These are phyloP conservation scores for Sporisorium sorghi DNA, from an alignment of 1,284 basidiomycete genomes.

Conservation along the genomic window DNA sequence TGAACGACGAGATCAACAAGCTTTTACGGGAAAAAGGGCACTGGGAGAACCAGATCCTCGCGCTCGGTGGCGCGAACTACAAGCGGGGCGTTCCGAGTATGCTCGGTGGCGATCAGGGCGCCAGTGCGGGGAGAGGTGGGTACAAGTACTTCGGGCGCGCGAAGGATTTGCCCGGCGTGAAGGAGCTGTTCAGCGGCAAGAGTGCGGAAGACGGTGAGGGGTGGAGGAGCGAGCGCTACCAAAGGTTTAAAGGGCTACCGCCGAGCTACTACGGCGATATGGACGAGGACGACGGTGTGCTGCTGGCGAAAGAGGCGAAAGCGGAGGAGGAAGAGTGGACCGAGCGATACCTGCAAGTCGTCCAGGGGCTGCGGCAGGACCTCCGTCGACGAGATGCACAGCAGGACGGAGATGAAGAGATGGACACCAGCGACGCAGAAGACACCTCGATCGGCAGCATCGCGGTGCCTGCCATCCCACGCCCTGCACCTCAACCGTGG, in stretches of 20 bases:
- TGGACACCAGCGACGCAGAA: constrained; percentile 19
- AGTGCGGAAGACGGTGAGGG: constrained; percentile 87
- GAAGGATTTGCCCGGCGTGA: constrained; percentile 93
- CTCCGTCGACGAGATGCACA: constrained; percentile 6
- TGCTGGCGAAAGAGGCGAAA: constrained; percentile 72
- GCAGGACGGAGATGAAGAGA: neutral
- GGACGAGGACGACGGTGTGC: constrained; percentile 81
- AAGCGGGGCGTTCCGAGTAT: constrained; percentile 84
- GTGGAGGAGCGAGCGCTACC: constrained; percentile 79
- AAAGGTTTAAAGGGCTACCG: constrained; percentile 88
- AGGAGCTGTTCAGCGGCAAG: constrained; percentile 82
- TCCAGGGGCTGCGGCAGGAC: constrained; percentile 15
- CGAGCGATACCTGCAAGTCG: constrained; percentile 69
- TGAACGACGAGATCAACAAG: constrained; percentile 99
- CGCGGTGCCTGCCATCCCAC: constrained; percentile 49
- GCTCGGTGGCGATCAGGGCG: constrained; percentile 89
- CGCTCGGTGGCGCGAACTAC: constrained; percentile 95
- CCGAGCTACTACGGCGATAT: constrained; percentile 91
- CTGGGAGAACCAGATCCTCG: constrained; percentile 97
- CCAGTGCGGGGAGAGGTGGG: constrained; percentile 84
- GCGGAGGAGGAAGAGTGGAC: constrained; percentile 74
- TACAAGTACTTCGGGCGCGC: constrained; percentile 99
- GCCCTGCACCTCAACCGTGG: constrained; percentile 53
- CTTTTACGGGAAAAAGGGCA: constrained; percentile 92
- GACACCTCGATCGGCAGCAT: constrained; percentile 27